Percentiles rank a stretch among this genome's conserved stretches.
phyloP scores from a whole-genome alignment of 306 rosid species.

The Vigna trinervia region DNA sequence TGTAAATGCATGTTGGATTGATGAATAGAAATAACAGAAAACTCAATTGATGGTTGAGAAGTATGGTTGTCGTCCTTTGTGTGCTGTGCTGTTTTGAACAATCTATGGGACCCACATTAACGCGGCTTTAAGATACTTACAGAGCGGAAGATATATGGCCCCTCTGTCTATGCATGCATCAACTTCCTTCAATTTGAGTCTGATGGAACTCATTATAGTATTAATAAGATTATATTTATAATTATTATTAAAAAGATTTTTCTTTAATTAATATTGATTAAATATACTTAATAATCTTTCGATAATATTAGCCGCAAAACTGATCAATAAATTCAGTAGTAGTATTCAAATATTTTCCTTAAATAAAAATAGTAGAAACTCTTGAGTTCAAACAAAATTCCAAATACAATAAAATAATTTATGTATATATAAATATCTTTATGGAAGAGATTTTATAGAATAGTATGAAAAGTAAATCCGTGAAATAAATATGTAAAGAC shows the following conservation, averaged over 20 bases:
- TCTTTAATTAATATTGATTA: neutral
- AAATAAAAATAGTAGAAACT: too few species aligned
- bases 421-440: too few species aligned
- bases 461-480: too few species aligned
- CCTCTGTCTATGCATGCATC: neutral
- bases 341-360: too few species aligned
- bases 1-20: neutral
- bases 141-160: neutral
- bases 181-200: neutral
- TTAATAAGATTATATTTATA: neutral
- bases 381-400: too few species aligned
- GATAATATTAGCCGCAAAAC: neutral
- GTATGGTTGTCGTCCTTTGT: neutral
- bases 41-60: slow-evolving; percentile 3
- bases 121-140: slow-evolving; percentile 40
- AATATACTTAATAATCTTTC: neutral
- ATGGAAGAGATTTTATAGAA: too few species aligned
- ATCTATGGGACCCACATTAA: slow-evolving; percentile 46
- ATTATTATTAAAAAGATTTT: neutral
- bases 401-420: too few species aligned
- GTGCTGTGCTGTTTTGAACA: slow-evolving; percentile 29
- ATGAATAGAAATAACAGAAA: neutral
- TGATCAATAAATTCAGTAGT: too few species aligned
- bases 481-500: too few species aligned
- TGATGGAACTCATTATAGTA: neutral